Evolutionary conservation across 2,329 filamentous ascomycete species (phyloP).

Genomic region (Orbilia javanica): DNA sequence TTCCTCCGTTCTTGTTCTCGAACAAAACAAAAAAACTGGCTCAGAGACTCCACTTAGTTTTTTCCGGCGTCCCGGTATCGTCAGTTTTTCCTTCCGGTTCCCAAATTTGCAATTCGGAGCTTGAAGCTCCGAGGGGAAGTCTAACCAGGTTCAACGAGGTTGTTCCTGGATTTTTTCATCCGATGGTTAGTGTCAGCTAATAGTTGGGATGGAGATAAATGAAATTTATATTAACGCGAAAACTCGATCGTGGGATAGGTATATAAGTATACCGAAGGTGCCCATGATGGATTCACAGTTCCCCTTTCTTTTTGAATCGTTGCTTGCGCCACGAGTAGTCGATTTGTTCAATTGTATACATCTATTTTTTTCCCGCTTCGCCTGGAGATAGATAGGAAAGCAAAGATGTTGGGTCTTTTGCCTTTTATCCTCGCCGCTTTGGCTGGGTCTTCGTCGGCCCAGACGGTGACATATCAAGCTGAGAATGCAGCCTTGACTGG

Average conservation of each 20-base stretch:
- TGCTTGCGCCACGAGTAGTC: slow-evolving; percentile 11
- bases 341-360: slow-evolving; percentile 11
- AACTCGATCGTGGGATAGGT: neutral
- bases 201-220: slow-evolving; percentile 10
- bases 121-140: slow-evolving; percentile 23
- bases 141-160: slow-evolving; percentile 1
- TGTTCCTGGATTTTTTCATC: slow-evolving; percentile 8
- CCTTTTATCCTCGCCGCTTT: slow-evolving; percentile 36
- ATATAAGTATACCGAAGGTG: neutral
- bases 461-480: slow-evolving; percentile 64
- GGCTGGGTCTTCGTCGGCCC: slow-evolving; percentile 50
- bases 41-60: neutral
- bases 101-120: slow-evolving; percentile 25
- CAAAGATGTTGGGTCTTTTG: slow-evolving; percentile 43
- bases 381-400: neutral
- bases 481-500: slow-evolving; percentile 67
- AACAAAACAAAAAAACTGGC: neutral
- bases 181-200: neutral
- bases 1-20: neutral
- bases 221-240: neutral
- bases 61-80: slow-evolving; percentile 14
- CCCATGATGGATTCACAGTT: neutral
- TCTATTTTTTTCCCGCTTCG: neutral
- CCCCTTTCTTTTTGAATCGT: neutral
- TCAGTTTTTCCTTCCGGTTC: slow-evolving; percentile 12